Base-by-base conservation (phyloP, 2,329 filamentous ascomycete genomes). In the Cryphonectria naterciae region DNA sequence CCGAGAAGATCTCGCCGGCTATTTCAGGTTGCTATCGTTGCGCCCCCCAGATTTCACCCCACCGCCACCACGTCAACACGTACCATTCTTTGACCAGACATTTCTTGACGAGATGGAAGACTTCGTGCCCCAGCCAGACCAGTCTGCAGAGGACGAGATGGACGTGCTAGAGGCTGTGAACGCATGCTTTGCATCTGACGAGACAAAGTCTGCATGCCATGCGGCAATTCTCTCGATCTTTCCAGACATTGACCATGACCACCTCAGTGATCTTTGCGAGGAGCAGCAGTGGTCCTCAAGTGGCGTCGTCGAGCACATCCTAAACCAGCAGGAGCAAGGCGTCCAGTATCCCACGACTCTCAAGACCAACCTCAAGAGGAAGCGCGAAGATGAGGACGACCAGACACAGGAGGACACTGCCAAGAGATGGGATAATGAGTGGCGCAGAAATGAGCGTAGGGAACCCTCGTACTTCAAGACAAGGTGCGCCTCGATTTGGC, bases 191-290 rank as follows among this genome's bases (percentile, higher is more conserved):
- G 10, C 63, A 28, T 58, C 58, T 17, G 56, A 68, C 35, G 49
- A 68, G 54, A 41, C 41, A 15, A 67, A 68, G 62, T 64, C 68
- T 32, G 25, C 66, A n/a, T 83, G 79, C 74, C 77, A 75, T 41
- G 72, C 76, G 22, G 69, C 73, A 4, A 75, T 83, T 19, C 73
- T 80, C 11, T 62, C 69, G 5, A 64, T 85, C 11, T 85, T 87
- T 70, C 83, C 84, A 0, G 81, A 86, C 56, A 84, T 87, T 2
- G 85, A 83, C 70, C 78, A 75, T 0, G 71, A 80, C 0, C 83
- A 81, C 68, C 76, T 86, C 17, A 70, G 76, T 7, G 62, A 71
- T 5, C 69, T 81, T 5, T 77, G 77, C 2, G 43, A 68, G 0
- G 71, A 78, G 41, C 68, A 80, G 7, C 54, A 39, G 1, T 80